Conservation (phyloP, 2,329 filamentous ascomycete species). For the Teratosphaeria viscida region DNA sequence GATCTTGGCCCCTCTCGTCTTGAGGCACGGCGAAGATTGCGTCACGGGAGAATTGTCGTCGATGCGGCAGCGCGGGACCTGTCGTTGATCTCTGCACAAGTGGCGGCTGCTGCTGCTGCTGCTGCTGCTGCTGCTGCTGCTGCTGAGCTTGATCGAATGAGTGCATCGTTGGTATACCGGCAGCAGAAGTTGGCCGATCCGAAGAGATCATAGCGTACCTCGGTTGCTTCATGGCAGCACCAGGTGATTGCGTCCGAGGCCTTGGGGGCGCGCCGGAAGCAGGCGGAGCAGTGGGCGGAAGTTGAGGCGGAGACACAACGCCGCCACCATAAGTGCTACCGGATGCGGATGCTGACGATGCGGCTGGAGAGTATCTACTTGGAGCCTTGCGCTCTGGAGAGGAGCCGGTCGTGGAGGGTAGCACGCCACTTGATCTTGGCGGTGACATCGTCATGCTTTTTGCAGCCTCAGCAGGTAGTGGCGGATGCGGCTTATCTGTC, state of each 20-base stretch:
- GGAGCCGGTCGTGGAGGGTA: slow-evolving; percentile 2
- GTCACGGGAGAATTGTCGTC: slow-evolving; percentile 37
- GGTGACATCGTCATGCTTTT: slow-evolving; percentile 26
- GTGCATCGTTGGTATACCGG: slow-evolving; percentile 19
- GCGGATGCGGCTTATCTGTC: slow-evolving; percentile 24
- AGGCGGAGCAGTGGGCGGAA: neutral
- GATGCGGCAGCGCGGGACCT: slow-evolving; percentile 23
- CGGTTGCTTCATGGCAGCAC: slow-evolving; percentile 41
- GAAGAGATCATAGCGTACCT: slow-evolving; percentile 31
- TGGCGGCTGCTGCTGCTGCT: neutral
- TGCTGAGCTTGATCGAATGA: neutral
- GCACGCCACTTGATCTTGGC: slow-evolving; percentile 20
- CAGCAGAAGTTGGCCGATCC: slow-evolving; percentile 46
- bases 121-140: too few species aligned
- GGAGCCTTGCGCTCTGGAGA: slow-evolving; percentile 2
- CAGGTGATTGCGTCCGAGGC: slow-evolving; percentile 50
- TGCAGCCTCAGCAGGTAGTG: slow-evolving; percentile 8
- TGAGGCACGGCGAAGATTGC: slow-evolving; percentile 47
- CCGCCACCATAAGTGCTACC: neutral
- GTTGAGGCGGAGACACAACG: neutral
- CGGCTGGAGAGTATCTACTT: slow-evolving; percentile 3
- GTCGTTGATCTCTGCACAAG: slow-evolving; percentile 6
- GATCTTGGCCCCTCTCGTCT: slow-evolving; percentile 54
- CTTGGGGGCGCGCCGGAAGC: slow-evolving; percentile 29
- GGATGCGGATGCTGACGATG: neutral